Evolutionary conservation across 306 rosid species (phyloP), one percentile per base, ranked within the genome.

Genomic region (Cyclanthera cordifolia): DNA sequence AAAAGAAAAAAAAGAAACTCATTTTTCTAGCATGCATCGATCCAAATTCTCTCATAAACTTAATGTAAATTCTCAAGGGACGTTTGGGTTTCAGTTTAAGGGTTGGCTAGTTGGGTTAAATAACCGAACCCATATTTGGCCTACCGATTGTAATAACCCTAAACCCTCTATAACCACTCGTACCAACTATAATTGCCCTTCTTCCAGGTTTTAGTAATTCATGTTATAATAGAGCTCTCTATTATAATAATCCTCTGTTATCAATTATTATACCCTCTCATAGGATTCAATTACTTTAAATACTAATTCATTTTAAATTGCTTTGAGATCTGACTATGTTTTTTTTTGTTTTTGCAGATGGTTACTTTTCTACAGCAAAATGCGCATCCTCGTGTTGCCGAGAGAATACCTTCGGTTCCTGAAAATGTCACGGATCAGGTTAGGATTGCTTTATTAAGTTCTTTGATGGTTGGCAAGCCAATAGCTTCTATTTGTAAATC

Each of bases 351-450:
- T 28, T 76, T 46, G 77, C 91, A 93, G 99, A 93, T 90, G 78
- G 68, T 88, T 72, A 78, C 84, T 72, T 93, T 93, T 79, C 86
- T 93, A 67, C 88, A 85, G 87, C 96, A 93, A 79, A 90, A 93
- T 78, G 88, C 99, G 57, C 96, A 90, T 83, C 84, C 96, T 68
- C 90, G 99, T 21, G 99, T 90, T 78, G 88, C 95, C 4, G 90
- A 85, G 72, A 90, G 91, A 80, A n/a, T 78, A 70, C 99, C 96
- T 49, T 60, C 91, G 30, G 84, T 90, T 28, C 96, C 99, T 17
- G 96, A 93, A 82, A 93, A 93, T 79, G 96, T 93, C 79, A 93
- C 96, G 0, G 96, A 93, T 75, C 96, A 90, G 99, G 96, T 87
- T 76, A 25, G 67, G 20, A 64, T 37, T 43, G 51, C 19, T 64